A percentile compares a stretch with the other conserved stretches of the same genome.
These are phyloP conservation scores for Toxicodendron radicans DNA, from an alignment of 345 rosid genomes.

Conservation along the genomic window DNA sequence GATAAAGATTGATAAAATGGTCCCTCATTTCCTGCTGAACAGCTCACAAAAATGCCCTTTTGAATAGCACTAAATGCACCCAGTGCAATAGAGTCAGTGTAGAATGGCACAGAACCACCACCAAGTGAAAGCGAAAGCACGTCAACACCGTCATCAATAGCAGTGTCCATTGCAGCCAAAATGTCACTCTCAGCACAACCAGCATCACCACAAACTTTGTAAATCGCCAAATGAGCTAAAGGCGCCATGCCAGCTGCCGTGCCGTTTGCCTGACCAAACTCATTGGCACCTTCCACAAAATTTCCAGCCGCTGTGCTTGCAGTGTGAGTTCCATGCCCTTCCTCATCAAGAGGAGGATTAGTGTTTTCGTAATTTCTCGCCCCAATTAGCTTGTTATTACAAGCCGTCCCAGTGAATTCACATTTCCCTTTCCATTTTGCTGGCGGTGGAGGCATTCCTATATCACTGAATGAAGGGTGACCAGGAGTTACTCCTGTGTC, in stretches of 20 bases:
- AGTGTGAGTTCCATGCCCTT: no score
- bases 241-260: constrained; percentile 43
- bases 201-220: constrained; percentile 36
- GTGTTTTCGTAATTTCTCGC: no score
- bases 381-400: no score
- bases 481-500: constrained; percentile 56
- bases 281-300: neutral
- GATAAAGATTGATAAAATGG: constrained; percentile 11
- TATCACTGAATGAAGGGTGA: constrained; percentile 30
- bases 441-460: no score
- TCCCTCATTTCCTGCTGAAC: constrained; percentile 17
- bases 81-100: neutral
- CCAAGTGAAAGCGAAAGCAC: constrained; percentile 54
- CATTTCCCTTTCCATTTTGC: no score
- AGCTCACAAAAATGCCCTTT: no score
- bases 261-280: constrained; percentile 41
- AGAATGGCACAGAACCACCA: constrained; percentile 34
- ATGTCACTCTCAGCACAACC: constrained; percentile 37
- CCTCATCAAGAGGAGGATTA: no score
- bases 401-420: no score
- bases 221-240: constrained; percentile 39
- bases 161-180: constrained; percentile 51
- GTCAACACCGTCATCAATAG: constrained; percentile 50
- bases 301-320: no score
- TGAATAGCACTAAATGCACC: no score